phyloP scores from a whole-genome alignment of 129 eudicot genomes.

The Smallanthus sonchifolius region DNA sequence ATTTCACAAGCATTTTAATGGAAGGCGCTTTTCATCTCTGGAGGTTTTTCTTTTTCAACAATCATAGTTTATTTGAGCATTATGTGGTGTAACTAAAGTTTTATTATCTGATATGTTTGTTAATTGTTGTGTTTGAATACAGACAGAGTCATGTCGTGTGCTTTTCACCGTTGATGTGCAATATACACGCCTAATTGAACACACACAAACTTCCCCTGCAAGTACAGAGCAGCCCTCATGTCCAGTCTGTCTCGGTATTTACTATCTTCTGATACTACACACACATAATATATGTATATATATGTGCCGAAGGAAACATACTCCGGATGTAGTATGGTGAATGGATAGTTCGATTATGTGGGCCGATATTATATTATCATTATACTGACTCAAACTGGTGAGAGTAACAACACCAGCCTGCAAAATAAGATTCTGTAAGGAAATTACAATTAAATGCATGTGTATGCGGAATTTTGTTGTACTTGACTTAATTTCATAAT shows the following conservation, averaged over 20 bases:
- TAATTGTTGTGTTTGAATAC: slow-evolving; percentile 10
- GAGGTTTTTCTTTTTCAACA: slow-evolving; percentile 45
- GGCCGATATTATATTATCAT: neutral
- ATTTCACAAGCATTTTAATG: slow-evolving; percentile 80
- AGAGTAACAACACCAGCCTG: neutral
- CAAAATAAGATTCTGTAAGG: neutral
- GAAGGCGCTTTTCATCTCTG: slow-evolving; percentile 71
- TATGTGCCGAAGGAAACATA: neutral
- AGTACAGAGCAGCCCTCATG: slow-evolving; percentile 82
- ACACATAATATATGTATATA: neutral
- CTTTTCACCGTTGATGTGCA: slow-evolving; percentile 75
- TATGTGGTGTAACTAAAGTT: neutral
- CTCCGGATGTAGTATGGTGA: neutral
- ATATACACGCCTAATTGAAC: slow-evolving; percentile 89
- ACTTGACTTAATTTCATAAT: neutral
- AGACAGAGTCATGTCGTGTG: slow-evolving; percentile 84
- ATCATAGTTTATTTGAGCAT: neutral
- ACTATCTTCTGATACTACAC: slow-evolving; percentile 3
- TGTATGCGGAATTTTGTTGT: neutral
- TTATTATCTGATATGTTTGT: neutral
- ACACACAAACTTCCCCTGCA: slow-evolving; percentile 54
- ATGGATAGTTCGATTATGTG: slow-evolving; percentile 10
- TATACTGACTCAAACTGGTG: neutral
- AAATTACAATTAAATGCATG: neutral
- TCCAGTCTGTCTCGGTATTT: slow-evolving; percentile 91